Percentiles rank a stretch among this genome's conserved stretches.
Evolutionary conservation across 1,284 basidiomycete genomes (phyloP).

Genomic region (Amylostereum areolatum): DNA sequence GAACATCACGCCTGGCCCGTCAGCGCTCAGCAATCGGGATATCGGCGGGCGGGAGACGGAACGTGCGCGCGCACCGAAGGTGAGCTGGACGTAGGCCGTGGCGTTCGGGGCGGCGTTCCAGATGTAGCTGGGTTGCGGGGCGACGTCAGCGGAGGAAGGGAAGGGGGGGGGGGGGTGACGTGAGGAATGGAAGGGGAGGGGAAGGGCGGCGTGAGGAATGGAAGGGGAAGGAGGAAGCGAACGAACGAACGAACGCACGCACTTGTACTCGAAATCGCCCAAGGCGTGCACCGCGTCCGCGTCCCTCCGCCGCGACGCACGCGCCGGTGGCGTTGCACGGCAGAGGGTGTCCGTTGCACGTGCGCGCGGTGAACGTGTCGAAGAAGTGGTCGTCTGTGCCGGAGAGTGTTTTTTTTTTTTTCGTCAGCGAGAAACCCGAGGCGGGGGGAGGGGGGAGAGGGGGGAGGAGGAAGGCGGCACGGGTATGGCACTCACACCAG

Average conservation of each 20-base stretch:
- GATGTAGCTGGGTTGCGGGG: constrained; percentile 36
- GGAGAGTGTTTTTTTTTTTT: no score
- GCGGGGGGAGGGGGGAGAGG: neutral
- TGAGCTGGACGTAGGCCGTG: constrained; percentile 38
- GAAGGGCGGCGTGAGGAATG: neutral
- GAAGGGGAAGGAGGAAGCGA: neutral
- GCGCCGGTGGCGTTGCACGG: constrained; percentile 38
- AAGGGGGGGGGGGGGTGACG: neutral
- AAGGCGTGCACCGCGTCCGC: constrained; percentile 36
- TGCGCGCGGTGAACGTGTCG: constrained; percentile 45
- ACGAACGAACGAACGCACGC: constrained; percentile 11
- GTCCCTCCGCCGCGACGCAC: constrained; percentile 39
- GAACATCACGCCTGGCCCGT: constrained; percentile 28
- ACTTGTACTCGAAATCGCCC: constrained; percentile 49
- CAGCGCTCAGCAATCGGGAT: no score
- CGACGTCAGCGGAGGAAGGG: no score
- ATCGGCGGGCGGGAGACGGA: no score
- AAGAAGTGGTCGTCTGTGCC: constrained; percentile 35
- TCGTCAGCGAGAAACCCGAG: constrained; percentile 1
- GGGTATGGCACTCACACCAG: constrained; percentile 28
- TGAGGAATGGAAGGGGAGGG: neutral
- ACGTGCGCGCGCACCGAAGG: constrained; percentile 37
- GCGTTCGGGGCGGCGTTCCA: constrained; percentile 42
- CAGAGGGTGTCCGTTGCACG: constrained; percentile 41
- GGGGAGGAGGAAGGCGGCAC: neutral